Evolutionary conservation across 2,329 filamentous ascomycete genomes (phyloP), one percentile per base, ranked within the genome.

Genomic region (Ampelomyces quisqualis): DNA sequence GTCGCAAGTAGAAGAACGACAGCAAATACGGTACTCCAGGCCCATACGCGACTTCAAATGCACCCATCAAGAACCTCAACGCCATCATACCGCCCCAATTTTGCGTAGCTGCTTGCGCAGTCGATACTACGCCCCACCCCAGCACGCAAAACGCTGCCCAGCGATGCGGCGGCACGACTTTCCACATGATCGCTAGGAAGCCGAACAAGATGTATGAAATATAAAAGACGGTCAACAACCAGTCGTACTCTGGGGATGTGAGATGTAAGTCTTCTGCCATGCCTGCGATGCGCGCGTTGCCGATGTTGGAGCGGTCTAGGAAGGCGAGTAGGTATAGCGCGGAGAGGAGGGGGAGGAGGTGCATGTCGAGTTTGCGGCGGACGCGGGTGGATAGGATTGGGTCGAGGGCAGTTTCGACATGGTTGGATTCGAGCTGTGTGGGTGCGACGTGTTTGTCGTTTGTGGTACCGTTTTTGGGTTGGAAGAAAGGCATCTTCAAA

Each of bases 1-100:
- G 70, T 10, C 80, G 69, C 6, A 77, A 72, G 54, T 83, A 84
- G 67, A 82, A 81, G 60, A 80, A 80, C 0, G 74, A 77, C 0
- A 80, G 61, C 10, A 79, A 55, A 30, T 74, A 78, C 0, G 75
- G 74, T 9, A 77, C 69, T 2, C 69, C 71, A 4, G 70, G 69
- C 0, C 70, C 75, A 45, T 49, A 68, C 6, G 60, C 64, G 1
- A 74, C 72, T 54, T 78, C 76, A 10, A 70, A 62, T 2, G 62
- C 55, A 9, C 64, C 64, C 57, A 68, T 61, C 33, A 67, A 48
- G 38, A 69, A 68, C 3, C 65, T 45, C 15, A 66, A 49, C 10
- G 63, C 61, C 62, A 67, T 67, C 49, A 60, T 59, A 2, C 53
- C 65, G 13, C 43, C 45, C 59, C 65, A 68, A 2, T 55, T 59